Conservation (phyloP, 805 yeast species). For the Geotrichum ghanense region DNA sequence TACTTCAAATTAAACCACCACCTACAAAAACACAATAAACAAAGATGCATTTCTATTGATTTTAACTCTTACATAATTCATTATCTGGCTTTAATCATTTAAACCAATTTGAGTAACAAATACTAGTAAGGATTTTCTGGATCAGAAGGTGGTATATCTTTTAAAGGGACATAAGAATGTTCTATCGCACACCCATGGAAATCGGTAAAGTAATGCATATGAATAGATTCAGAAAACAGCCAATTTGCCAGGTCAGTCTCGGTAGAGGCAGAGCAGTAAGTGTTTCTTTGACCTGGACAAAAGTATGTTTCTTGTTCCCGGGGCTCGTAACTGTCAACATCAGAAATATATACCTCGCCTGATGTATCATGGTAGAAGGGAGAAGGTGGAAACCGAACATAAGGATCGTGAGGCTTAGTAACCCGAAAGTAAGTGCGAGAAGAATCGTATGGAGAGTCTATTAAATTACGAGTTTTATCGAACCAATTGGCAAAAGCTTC, state of each 20-base stretch:
- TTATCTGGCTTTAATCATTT: too few species aligned
- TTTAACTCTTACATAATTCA: too few species aligned
- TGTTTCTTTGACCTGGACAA: neutral
- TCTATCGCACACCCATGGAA: neutral
- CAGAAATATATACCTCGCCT: neutral
- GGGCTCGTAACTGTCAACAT: neutral
- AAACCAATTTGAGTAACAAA: too few species aligned
- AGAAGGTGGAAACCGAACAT: neutral
- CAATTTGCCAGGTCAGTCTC: neutral
- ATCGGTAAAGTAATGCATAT: neutral
- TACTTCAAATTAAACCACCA: too few species aligned
- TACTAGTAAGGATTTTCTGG: neutral
- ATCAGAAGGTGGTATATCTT: neutral
- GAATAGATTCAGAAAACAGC: neutral
- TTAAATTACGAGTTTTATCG: neutral
- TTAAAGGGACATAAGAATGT: neutral
- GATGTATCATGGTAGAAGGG: neutral
- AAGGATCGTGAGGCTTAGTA: neutral
- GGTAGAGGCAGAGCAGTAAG: neutral
- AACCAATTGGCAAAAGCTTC: neutral
- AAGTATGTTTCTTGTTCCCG: neutral
- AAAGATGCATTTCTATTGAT: too few species aligned
- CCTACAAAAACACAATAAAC: too few species aligned
- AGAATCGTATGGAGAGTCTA: neutral
- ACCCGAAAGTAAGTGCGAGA: neutral